phyloP scores from a whole-genome alignment of 1,284 basidiomycete species.

The Cerioporus squamosus region DNA sequence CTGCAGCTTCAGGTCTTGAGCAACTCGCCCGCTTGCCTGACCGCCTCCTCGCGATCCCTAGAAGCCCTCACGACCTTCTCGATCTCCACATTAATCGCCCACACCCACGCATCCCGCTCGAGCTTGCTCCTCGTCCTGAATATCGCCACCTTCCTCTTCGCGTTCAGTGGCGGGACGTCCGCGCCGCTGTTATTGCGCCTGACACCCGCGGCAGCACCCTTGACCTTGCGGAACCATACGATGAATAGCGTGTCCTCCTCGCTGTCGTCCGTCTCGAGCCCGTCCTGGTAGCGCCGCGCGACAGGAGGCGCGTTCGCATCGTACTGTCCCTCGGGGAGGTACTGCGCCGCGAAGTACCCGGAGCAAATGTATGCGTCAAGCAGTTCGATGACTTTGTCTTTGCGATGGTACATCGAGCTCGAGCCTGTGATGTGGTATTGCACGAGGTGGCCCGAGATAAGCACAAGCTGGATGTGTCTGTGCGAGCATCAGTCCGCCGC shows the following conservation, averaged over 20 bases:
- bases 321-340: constrained; percentile 65
- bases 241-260: constrained; percentile 80
- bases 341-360: constrained; percentile 74
- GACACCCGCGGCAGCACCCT: constrained; percentile 11
- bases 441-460: constrained; percentile 68
- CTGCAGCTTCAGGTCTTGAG: constrained; percentile 29
- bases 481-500: not conserved
- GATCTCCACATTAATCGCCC: constrained; percentile 83
- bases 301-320: constrained; percentile 51
- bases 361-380: constrained; percentile 79
- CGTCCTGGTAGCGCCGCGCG: constrained; percentile 78
- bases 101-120: constrained; percentile 89
- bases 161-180: constrained; percentile 56
- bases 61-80: constrained; percentile 71
- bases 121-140: constrained; percentile 79
- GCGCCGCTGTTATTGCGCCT: constrained; percentile 14
- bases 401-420: constrained; percentile 53
- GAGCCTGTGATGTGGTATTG: constrained; percentile 61
- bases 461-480: constrained; percentile 71
- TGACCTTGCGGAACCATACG: constrained; percentile 61
- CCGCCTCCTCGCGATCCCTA: constrained; percentile 56
- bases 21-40: constrained; percentile 61
- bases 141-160: constrained; percentile 66
- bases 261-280: constrained; percentile 75
- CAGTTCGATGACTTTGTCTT: constrained; percentile 58